Evolutionary conservation across 208 protist species (phyloP).

Genomic region (Acanthamoeba healyi): DNA sequence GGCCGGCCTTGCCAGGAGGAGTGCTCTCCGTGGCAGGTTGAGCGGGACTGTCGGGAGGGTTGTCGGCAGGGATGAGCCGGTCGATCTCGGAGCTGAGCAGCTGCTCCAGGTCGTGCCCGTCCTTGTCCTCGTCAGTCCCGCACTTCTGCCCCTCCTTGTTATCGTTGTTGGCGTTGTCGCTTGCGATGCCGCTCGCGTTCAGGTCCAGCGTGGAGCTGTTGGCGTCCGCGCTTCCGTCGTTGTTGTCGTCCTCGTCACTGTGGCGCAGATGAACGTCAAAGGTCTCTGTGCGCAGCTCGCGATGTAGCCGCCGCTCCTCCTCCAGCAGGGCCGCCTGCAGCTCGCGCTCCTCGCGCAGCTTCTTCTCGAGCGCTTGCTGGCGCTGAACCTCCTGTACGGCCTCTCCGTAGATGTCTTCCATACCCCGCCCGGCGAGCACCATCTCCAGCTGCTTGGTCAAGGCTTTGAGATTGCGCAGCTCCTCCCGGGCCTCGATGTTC

Average conservation of each 20-base stretch:
- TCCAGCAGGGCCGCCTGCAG: neutral
- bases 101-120: too few relatives aligned
- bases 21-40: neutral
- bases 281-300: neutral
- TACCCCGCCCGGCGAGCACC: neutral
- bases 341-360: neutral
- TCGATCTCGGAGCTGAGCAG: too few relatives aligned
- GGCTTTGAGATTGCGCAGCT: neutral
- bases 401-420: neutral
- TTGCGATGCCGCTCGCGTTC: too few relatives aligned
- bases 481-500: neutral
- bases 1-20: neutral
- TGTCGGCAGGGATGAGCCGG: too few relatives aligned
- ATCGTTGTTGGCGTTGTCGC: too few relatives aligned
- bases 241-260: too few relatives aligned
- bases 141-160: too few relatives aligned
- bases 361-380: neutral
- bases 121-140: too few relatives aligned
- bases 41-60: too few relatives aligned
- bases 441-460: neutral
- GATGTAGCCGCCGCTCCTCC: neutral
- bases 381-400: neutral
- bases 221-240: too few relatives aligned
- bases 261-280: neutral
- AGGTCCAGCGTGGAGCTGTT: too few relatives aligned